phyloP scores from a whole-genome alignment of 441 rosid genomes.

The Hura crepitans region DNA sequence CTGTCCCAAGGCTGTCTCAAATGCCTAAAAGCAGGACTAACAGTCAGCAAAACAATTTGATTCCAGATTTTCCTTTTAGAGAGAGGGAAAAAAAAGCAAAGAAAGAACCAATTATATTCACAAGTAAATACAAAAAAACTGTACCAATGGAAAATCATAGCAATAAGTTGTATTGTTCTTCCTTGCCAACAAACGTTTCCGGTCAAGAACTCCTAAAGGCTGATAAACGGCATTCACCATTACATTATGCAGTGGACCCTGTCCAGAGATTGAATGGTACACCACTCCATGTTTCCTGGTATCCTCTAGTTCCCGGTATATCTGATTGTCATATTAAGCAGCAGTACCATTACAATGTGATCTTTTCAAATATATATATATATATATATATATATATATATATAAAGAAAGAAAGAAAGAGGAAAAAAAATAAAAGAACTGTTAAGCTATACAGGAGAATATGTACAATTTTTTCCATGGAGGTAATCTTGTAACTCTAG shows the following conservation, averaged over 20 bases:
- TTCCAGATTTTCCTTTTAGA: background rate
- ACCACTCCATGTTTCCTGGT: conserved; percentile 47
- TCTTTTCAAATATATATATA: conserved; percentile 12
- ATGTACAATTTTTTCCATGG: background rate
- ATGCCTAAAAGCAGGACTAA: conserved; percentile 60
- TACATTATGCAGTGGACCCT: conserved; percentile 64
- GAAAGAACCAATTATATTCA: background rate
- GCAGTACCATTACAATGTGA: conserved; percentile 3
- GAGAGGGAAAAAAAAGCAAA: too few species aligned
- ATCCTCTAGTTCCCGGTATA: conserved; percentile 87
- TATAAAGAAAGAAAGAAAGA: too few species aligned
- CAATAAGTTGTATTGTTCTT: conserved; percentile 87
- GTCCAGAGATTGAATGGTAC: conserved; percentile 61
- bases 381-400: too few species aligned
- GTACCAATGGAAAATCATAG: conserved; percentile 94
- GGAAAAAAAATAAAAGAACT: too few species aligned
- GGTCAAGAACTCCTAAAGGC: conserved; percentile 73
- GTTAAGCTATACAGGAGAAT: background rate
- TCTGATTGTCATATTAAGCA: conserved; percentile 47
- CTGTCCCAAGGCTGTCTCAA: conserved; percentile 75
- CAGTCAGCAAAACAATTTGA: conserved; percentile 22
- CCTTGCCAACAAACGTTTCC: conserved; percentile 84
- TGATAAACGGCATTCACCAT: conserved; percentile 63
- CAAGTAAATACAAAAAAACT: conserved; percentile 29
- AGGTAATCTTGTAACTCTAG: background rate